Base-by-base conservation (phyloP, 176 grass and related monocot genomes). In the Triticum dicoccoides region DNA sequence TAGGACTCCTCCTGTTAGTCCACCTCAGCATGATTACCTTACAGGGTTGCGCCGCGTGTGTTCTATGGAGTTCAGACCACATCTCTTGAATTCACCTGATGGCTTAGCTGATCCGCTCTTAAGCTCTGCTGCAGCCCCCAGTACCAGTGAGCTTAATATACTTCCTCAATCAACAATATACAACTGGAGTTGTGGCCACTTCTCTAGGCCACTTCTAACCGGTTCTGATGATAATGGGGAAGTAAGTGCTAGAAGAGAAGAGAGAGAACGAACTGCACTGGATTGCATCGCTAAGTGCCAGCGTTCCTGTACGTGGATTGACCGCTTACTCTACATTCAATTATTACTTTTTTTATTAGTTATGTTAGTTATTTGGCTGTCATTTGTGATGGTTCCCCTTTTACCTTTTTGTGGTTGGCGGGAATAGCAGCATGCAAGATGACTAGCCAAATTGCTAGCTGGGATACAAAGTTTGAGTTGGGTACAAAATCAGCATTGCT, bases 111-210 rank as follows among this genome's bases (percentile, higher is more conserved):
- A 92, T 92, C 91, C 88, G 5, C 79, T 86, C 87, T 76, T 93
- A 91, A 89, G 90, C 80, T 88, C 87, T 24, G 77, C 59, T 80
- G 82, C 77, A 47, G 37, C 87, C 38, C 90, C 80, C 74, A 93
- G 70, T 64, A 84, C 87, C 86, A 81, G 84, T 66, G 93, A 92
- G 80, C 84, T 84, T 66, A 78, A 84, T 76, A 81, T 91, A 76
- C 73, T 89, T 68, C 89, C 92, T 25, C 94, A 94, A 67, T 96
- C 94, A 77, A 90, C 82, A 86, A 96, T 99, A 75, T 99, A 96
- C 86, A 99, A 88, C 77, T 99, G 97, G 97, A 99, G 97, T 70
- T 99, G 97, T 83, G 92, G 97, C 69, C 97, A 99, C 88, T 99
- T 99, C 77, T 92, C 97, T 51, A 94, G 89, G 85, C 97, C 97